Evolutionary conservation across 768 basidiomycete species (phyloP).

Genomic region (Gloeostereum incarnatum): DNA sequence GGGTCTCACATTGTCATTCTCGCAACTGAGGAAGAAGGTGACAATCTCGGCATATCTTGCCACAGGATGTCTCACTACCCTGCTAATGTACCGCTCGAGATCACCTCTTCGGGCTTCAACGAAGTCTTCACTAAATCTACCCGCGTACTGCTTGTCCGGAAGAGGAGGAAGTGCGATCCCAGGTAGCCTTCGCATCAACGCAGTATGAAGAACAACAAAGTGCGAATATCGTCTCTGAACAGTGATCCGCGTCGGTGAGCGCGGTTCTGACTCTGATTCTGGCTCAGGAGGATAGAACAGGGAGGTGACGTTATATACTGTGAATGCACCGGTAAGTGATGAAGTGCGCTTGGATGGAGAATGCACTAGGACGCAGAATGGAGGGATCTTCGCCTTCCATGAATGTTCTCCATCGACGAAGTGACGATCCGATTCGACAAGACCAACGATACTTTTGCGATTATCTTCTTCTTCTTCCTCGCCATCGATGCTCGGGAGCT

Average conservation of each 20-base stretch:
- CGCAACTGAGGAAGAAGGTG: conserved; percentile 71
- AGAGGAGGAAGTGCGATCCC: conserved; percentile 74
- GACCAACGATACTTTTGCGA: conserved; percentile 27
- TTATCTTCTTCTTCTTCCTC: conserved; percentile 21
- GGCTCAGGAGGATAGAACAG: conserved; percentile 35
- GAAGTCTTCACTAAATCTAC: conserved; percentile 72
- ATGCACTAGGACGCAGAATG: conserved; percentile 69
- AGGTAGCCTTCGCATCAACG: conserved; percentile 58
- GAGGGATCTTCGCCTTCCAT: conserved; percentile 68
- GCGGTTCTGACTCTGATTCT: conserved; percentile 12
- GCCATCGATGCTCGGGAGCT: conserved; percentile 10
- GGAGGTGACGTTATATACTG: conserved; percentile 69
- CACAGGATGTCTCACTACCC: conserved; percentile 67
- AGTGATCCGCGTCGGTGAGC: conserved; percentile 48
- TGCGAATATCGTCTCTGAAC: conserved; percentile 82
- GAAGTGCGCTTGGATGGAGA: conserved; percentile 73
- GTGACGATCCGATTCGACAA: conserved; percentile 57
- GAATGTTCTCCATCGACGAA: conserved; percentile 60
- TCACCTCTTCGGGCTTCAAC: conserved; percentile 78
- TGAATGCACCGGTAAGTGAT: conserved; percentile 60
- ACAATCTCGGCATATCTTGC: conserved; percentile 72
- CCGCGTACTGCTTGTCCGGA: conserved; percentile 80
- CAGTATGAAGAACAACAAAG: conserved; percentile 70
- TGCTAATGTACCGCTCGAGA: conserved; percentile 67
- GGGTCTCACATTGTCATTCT: conserved; percentile 58